Percentiles rank a stretch among this genome's conserved stretches.
Conservation (phyloP, 495 filamentous ascomycete species). For the Podospora anserina region DNA sequence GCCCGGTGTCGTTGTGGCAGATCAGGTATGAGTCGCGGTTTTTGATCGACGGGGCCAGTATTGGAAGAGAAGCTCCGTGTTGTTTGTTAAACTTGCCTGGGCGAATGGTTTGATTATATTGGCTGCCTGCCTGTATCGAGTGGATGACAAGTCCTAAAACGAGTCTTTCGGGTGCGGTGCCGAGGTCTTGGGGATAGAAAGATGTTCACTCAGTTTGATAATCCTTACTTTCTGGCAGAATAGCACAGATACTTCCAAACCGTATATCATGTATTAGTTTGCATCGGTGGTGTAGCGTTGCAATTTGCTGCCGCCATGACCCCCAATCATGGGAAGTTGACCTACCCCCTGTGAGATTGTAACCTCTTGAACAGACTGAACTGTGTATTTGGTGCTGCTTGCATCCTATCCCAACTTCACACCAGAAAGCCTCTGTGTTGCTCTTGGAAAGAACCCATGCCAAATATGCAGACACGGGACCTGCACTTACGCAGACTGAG, state of each 20-base stretch:
- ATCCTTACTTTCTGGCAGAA: neutral
- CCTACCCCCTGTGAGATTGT: no score
- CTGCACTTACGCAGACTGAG: neutral
- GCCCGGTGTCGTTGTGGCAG: neutral
- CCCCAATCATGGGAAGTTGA: neutral
- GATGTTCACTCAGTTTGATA: neutral
- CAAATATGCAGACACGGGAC: neutral
- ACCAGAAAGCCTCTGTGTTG: neutral
- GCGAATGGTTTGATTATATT: neutral
- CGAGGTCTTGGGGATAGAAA: neutral
- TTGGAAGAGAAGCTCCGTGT: neutral
- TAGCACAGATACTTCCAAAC: conserved; percentile 4
- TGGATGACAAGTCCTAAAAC: neutral
- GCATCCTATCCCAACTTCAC: no score
- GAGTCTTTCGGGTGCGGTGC: neutral
- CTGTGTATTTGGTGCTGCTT: neutral
- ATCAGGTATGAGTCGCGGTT: conserved; percentile 5
- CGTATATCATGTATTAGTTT: conserved; percentile 7
- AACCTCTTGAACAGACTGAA: no score
- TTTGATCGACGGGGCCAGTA: neutral
- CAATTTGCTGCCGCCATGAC: conserved; percentile 25
- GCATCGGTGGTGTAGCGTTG: conserved; percentile 10
- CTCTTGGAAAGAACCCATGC: neutral
- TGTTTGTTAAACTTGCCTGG: neutral
- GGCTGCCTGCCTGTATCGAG: neutral